phyloP scores from a whole-genome alignment of 2,329 filamentous ascomycete species.

The Fusarium solani-melongenae region DNA sequence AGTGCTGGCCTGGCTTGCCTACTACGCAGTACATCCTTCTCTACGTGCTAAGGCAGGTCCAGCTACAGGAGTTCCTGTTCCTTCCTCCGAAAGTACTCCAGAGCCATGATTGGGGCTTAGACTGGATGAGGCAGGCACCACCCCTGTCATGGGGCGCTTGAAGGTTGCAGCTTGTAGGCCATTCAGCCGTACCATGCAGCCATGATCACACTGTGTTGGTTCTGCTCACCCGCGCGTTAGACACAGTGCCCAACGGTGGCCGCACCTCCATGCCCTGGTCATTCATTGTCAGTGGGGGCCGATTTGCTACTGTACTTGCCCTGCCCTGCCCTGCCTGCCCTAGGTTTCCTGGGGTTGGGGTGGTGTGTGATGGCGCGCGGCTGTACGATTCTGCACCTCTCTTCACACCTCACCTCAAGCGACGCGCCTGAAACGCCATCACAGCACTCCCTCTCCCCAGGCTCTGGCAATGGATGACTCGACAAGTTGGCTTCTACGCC shows the following conservation, averaged over 20 bases:
- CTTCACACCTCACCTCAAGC: constrained; percentile 27
- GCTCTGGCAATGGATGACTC: constrained; percentile 13
- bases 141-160: constrained; percentile 35
- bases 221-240: background rate
- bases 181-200: background rate
- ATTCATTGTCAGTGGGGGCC: constrained; percentile 21
- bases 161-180: constrained; percentile 15
- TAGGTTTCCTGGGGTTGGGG: constrained; percentile 20
- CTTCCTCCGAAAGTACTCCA: constrained; percentile 31
- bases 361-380: constrained; percentile 37
- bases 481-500: constrained; percentile 22
- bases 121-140: constrained; percentile 16
- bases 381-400: constrained; percentile 37
- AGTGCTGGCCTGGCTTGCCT: constrained; percentile 26
- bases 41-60: constrained; percentile 36
- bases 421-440: constrained; percentile 37
- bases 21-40: constrained; percentile 16
- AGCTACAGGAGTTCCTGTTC: constrained; percentile 33
- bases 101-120: constrained; percentile 22
- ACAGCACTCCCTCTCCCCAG: constrained; percentile 9
- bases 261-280: constrained; percentile 13
- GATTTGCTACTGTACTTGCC: background rate
- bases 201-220: constrained; percentile 26
- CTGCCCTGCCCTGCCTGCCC: background rate
- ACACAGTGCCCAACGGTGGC: constrained; percentile 32